Evolutionary conservation across 805 yeast species (phyloP).

Genomic region (Candida rishiriensis): DNA sequence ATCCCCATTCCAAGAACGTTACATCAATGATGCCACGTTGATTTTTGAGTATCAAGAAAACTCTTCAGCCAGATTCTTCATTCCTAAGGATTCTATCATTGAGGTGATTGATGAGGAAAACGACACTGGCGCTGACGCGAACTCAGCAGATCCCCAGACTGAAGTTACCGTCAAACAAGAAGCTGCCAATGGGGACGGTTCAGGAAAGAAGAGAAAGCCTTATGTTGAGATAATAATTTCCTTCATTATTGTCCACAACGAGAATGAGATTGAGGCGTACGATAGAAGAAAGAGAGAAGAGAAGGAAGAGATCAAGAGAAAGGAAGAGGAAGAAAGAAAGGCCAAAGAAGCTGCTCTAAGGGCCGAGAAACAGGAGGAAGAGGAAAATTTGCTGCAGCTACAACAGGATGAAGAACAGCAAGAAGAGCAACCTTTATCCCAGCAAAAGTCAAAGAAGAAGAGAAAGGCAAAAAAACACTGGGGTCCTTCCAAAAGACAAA

Average conservation of each 20-base stretch:
- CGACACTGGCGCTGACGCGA: conserved; percentile 17
- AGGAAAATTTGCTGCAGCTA: conserved; percentile 1
- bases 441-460: conserved; percentile 23
- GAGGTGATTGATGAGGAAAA: conserved; percentile 44
- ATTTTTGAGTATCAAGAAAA: conserved; percentile 84
- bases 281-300: conserved; percentile 29
- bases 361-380: conserved; percentile 10
- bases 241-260: conserved; percentile 47
- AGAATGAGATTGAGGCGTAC: conserved; percentile 42
- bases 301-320: conserved; percentile 28
- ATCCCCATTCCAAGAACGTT: conserved; percentile 75
- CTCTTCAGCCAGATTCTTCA: conserved; percentile 62
- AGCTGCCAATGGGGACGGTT: conserved; percentile 3
- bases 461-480: conserved; percentile 25
- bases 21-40: conserved; percentile 62
- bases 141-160: background rate
- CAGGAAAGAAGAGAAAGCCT: conserved; percentile 12
- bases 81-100: conserved; percentile 74
- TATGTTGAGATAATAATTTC: conserved; percentile 43
- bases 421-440: conserved; percentile 24
- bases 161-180: conserved; percentile 10
- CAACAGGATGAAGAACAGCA: conserved; percentile 17
- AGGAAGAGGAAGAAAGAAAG: conserved; percentile 23
- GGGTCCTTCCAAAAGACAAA: conserved; percentile 26
- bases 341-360: conserved; percentile 20